Conservation (phyloP, 2,329 filamentous ascomycete species). For the Cordyceps farinosa region DNA sequence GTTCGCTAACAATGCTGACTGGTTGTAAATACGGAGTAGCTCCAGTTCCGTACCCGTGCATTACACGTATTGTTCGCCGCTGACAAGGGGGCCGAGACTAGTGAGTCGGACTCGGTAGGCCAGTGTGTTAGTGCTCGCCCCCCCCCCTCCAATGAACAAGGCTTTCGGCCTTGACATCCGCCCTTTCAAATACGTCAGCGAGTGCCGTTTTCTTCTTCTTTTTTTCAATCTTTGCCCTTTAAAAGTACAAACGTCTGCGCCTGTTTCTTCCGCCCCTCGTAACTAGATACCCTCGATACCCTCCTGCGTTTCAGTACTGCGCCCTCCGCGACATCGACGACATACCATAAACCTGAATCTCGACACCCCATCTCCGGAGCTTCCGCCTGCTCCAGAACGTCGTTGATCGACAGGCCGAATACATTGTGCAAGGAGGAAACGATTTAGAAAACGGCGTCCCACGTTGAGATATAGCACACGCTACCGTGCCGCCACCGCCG, state of each 20-base stretch:
- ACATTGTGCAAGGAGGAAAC: background rate
- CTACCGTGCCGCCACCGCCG: background rate
- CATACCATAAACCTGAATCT: background rate
- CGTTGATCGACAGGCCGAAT: background rate
- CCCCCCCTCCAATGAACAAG: background rate
- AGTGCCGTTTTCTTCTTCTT: background rate
- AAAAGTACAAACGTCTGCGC: background rate
- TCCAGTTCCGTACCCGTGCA: background rate
- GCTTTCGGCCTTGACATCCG: background rate
- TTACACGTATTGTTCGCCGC: constrained; percentile 2
- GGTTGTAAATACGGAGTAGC: background rate
- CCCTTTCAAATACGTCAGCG: constrained; percentile 1
- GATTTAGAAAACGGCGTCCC: background rate
- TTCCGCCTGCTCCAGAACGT: background rate
- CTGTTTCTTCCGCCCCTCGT: background rate
- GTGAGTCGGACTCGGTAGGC: background rate
- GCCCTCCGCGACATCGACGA: no score
- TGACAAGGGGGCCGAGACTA: constrained; percentile 3
- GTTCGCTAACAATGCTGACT: background rate
- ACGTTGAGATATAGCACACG: background rate
- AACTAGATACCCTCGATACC: background rate
- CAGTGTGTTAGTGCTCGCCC: background rate
- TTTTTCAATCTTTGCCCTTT: background rate
- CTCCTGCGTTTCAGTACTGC: background rate
- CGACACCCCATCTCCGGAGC: background rate